These are phyloP conservation scores for Citrullus amarus DNA, from an alignment of 306 rosid genomes.

Conservation along the genomic window DNA sequence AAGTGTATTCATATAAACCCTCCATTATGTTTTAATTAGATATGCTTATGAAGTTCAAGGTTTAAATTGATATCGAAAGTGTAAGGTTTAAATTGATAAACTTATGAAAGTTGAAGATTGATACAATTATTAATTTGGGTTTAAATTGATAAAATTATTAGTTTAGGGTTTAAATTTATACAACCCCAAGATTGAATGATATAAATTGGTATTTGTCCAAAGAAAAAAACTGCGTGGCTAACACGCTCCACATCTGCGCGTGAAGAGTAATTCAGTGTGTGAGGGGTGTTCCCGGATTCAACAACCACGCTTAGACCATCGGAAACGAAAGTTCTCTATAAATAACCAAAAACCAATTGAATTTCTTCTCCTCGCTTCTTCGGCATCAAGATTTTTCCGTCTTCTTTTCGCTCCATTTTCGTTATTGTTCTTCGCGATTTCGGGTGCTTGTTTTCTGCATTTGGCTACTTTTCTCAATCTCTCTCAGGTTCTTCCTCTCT, in stretches of 20 bases:
- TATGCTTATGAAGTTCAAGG: too few species aligned
- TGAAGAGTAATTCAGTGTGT: not conserved
- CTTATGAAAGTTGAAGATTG: too few species aligned
- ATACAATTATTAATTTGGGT: too few species aligned
- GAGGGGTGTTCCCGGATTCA: conserved; percentile 7
- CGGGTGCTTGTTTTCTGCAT: not conserved
- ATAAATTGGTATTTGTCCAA: too few species aligned
- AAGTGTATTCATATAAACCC: too few species aligned
- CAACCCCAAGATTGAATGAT: too few species aligned
- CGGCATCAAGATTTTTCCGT: conserved; percentile 1
- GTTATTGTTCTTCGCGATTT: conserved; percentile 1
- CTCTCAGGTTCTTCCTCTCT: not conserved
- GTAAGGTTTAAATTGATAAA: too few species aligned
- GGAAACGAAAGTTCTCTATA: conserved; percentile 2
- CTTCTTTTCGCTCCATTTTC: not conserved
- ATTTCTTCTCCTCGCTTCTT: conserved; percentile 3
- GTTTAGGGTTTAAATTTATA: too few species aligned
- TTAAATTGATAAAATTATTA: too few species aligned
- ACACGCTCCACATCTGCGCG: not conserved
- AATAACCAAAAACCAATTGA: not conserved
- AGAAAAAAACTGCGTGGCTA: not conserved
- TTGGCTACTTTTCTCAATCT: not conserved
- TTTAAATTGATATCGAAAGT: too few species aligned
- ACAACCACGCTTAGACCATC: conserved; percentile 13
- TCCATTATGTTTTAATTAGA: too few species aligned